Evolutionary conservation across 805 yeast genomes (phyloP).

Genomic region (Torulaspora delbrueckii): DNA sequence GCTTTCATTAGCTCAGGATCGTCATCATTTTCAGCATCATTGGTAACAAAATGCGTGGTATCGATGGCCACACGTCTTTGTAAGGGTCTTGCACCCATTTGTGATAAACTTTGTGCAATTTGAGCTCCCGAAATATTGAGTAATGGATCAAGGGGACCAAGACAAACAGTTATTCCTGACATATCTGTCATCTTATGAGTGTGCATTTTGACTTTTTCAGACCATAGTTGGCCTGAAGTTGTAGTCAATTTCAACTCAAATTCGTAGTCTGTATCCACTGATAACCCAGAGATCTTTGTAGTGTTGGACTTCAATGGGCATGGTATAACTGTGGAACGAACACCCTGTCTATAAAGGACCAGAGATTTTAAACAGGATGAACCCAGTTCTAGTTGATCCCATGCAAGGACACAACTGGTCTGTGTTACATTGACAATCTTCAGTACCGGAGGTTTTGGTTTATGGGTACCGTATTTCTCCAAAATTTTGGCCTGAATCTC

Average conservation of each 20-base stretch:
- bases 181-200: slow-evolving; percentile 97
- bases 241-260: slow-evolving; percentile 81
- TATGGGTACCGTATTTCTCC: slow-evolving; percentile 62
- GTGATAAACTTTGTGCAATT: slow-evolving; percentile 53
- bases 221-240: slow-evolving; percentile 78
- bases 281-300: slow-evolving; percentile 85
- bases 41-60: slow-evolving; percentile 85
- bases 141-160: slow-evolving; percentile 71
- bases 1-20: slow-evolving; percentile 68
- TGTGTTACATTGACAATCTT: slow-evolving; percentile 78
- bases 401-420: slow-evolving; percentile 88
- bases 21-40: slow-evolving; percentile 29
- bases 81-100: slow-evolving; percentile 80
- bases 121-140: slow-evolving; percentile 46
- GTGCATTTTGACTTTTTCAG: slow-evolving; percentile 61
- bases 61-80: slow-evolving; percentile 74
- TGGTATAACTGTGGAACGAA: slow-evolving; percentile 72
- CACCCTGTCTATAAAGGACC: slow-evolving; percentile 61
- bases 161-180: slow-evolving; percentile 84
- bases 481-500: slow-evolving; percentile 68
- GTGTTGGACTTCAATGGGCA: slow-evolving; percentile 72
- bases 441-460: slow-evolving; percentile 68
- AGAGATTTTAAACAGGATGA: slow-evolving; percentile 74
- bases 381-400: slow-evolving; percentile 85
- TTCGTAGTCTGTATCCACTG: slow-evolving; percentile 74